Base-by-base conservation (phyloP, 2,329 filamentous ascomycete genomes). In the Xylaria sp. region DNA sequence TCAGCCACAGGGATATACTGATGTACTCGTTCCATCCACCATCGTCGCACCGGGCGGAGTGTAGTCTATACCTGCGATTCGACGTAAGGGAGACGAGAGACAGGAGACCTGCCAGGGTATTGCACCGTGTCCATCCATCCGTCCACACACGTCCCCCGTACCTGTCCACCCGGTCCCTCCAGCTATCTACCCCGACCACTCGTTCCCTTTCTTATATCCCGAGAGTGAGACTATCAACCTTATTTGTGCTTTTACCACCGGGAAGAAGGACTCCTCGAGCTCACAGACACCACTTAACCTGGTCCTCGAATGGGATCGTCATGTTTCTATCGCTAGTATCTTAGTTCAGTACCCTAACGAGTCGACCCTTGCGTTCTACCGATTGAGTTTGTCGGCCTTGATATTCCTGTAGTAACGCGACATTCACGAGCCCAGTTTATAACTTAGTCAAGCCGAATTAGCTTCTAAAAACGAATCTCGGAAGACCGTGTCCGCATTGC, bases 181-280 rank as follows among this genome's bases (percentile, higher is more conserved):
- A 56, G 58, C 64, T 70, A 65, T 67, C 68, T 65, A 65, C 67
- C 65, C 68, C 64, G 44, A 65, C 70, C 57, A 65, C 58, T 68
- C 64, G 64, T 63, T 70, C 70, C 62, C 62, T 65, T 63, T 63
- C 58, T 68, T 70, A 70, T 72, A 68, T 67, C 57, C 64, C 70
- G 67, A 63, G 61, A 63, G 64, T 65, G 61, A 72, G 70, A 72
- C 64, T 63, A 56, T 72, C 65, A 32, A 65, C 60, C 54, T 41
- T 69, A 57, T 61, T 55, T 72, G 68, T 72, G 70, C 62, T 63
- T 56, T 51, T 44, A 56, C 61, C 56, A 32, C 52, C 44, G 50
- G 56, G 37, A 60, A 34, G 23, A 60, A 67, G 44, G 54, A 23
- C 58, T 51, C 59, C 55, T 60, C 46, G 58, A 64, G 39, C 68